Base-by-base conservation (phyloP, 768 basidiomycete genomes). In the Panellus pusillus region DNA sequence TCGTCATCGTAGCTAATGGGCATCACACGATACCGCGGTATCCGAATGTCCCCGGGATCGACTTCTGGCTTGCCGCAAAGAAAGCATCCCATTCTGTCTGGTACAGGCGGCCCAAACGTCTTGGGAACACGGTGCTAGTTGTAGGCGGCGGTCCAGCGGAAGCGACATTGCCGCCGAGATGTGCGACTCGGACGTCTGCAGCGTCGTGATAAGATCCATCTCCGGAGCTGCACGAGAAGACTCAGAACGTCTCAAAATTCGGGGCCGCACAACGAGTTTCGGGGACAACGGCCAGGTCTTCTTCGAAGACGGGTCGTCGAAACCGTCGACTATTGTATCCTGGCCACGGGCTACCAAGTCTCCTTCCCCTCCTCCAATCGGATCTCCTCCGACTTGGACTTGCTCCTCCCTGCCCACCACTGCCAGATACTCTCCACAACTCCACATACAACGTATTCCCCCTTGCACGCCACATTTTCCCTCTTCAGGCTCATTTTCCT, bases 341-440 rank as follows among this genome's bases (percentile, higher is more conserved):
- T 92, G 15, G 91, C 89, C 2, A 93, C 91, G 2, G 91, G 91
- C 11, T 93, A 87, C 65, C 71, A 85, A 47, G 69, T 79, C 40
- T 70, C 78, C 12, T 82, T 84, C 58, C 85, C 87, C 0, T 91
- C 69, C 70, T 93, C 14, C 32, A 8, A 42, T 61, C 70, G 2
- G 46, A 67, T 6, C 61, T 79, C 12, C 64, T 77, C 27, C 66
- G 61, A 7, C 47, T 52, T 2, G 66, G 60, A 0, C 44, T 77
- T 14, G 79, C 80, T 11, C 77, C 81, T 2, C 62, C 74, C 5
- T 65, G 74, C 15, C 76, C 81, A 1, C 76, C 80, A 4, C 64
- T 86, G 15, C 82, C 83, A 1, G 43, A 57, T 9, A 68, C 75
- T 8, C 68, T 90, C 35, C 74, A 77, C 70, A 90, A 91, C 66